These are phyloP conservation scores for Neonectria faginata DNA, from an alignment of 2,329 filamentous ascomycete species.

Conservation along the genomic window DNA sequence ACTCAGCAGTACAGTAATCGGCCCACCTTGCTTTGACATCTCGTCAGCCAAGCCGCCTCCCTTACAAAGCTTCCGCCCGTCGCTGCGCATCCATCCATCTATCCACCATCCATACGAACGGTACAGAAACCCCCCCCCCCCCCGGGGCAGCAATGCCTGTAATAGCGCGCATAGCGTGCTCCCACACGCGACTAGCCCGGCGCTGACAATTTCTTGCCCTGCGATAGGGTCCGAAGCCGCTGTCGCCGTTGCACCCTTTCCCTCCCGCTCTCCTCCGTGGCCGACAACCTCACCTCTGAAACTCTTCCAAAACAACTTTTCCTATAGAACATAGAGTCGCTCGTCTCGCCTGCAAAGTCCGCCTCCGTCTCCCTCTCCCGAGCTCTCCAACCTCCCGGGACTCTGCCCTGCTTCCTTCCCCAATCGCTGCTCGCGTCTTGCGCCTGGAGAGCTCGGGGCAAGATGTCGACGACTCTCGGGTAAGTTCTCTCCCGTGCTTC, in stretches of 20 bases:
- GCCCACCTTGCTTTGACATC: neutral
- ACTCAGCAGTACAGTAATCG: slow-evolving; percentile 8
- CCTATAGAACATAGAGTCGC: slow-evolving; percentile 4
- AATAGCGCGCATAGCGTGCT: slow-evolving; percentile 1
- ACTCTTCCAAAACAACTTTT: slow-evolving; percentile 4
- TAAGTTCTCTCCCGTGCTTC: slow-evolving; percentile 39
- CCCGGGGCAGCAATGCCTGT: neutral
- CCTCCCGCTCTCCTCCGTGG: slow-evolving; percentile 27
- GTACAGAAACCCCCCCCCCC: neutral
- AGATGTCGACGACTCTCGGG: slow-evolving; percentile 51
- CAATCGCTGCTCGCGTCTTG: slow-evolving; percentile 17
- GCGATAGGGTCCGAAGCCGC: slow-evolving; percentile 48
- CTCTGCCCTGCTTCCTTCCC: slow-evolving; percentile 14
- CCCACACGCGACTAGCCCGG: slow-evolving; percentile 23
- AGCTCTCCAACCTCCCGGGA: slow-evolving; percentile 38
- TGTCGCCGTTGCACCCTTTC: slow-evolving; percentile 28
- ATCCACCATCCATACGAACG: neutral
- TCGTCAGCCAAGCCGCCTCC: slow-evolving; percentile 14
- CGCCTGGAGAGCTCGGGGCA: slow-evolving; percentile 43
- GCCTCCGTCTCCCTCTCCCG: slow-evolving; percentile 35
- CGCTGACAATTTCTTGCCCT: slow-evolving; percentile 46
- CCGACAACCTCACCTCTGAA: slow-evolving; percentile 24
- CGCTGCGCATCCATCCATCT: neutral
- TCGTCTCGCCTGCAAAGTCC: slow-evolving; percentile 12
- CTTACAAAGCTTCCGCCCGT: neutral